Evolutionary conservation across 768 basidiomycete species (phyloP), one percentile per base, ranked within the genome.

Genomic region (Boletus insuetus): DNA sequence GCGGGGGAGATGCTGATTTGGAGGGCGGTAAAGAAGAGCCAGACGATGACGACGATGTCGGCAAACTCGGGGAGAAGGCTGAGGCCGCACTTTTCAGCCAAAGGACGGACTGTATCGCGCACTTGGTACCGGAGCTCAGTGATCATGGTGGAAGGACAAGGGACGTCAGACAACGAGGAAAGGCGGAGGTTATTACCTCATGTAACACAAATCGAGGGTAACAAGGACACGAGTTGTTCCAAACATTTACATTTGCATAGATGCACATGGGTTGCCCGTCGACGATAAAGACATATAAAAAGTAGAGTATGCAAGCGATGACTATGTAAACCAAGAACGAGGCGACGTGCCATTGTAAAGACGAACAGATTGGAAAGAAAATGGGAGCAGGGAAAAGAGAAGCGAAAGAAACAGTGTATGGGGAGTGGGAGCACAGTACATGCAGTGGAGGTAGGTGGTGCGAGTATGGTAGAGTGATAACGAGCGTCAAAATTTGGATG

Each of bases 1-100:
- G 75, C 60, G 1, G 89, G 88, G 5, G 86, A 82, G 31, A 86
- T 45, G 38, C 81, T 74, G 52, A 79, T 71, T 59, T 91, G 86
- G 41, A 87, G 66, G 47, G 75, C 62, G 20, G 81, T 77, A 66
- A 90, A 91, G 51, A 76, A 74, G 26, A 79, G 57, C 63, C 84
- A 82, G 2, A 86, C 75, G 59, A 75, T 70, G 43, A 82, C 66
- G 47, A 89, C 74, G 3, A 79, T 77, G 34, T 80, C 74, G 17
- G 87, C 76, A 62, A 85, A 77, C 3, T 77, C 74, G 0, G 80
- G 77, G 45, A 91, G 77, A 51, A 80, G 77, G 16, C 75, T 74
- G 41, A 89, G 76, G 44, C 81, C 79, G 45, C 84, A 71, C 31
- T 64, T 64, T 14, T 60, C 32, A 3, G 68, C 68, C 10, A 67